phyloP scores from a whole-genome alignment of 805 yeast genomes.

The Candida endomychidarum region DNA sequence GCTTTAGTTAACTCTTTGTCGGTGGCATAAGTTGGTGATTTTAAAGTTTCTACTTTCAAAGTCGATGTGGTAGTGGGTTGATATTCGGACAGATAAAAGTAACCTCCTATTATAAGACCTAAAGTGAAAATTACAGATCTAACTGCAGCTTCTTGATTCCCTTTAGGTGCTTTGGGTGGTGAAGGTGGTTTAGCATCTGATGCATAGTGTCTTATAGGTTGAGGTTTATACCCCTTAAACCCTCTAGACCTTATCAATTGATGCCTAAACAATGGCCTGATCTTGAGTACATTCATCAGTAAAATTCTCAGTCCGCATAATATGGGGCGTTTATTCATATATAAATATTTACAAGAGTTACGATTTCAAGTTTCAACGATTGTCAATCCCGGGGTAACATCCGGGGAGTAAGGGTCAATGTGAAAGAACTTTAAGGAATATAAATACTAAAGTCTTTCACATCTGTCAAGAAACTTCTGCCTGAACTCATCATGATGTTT shows the following conservation, averaged over 20 bases:
- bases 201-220: not conserved
- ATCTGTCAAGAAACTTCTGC: not conserved
- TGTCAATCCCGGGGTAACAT: too few relatives aligned
- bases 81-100: slow-evolving; percentile 7
- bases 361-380: too few relatives aligned
- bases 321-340: too few relatives aligned
- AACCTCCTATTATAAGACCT: slow-evolving; percentile 9
- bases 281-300: too few relatives aligned
- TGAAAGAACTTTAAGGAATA: too few relatives aligned
- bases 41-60: slow-evolving; percentile 16
- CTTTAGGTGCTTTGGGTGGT: not conserved
- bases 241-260: too few relatives aligned
- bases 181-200: not conserved
- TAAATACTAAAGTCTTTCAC: not conserved
- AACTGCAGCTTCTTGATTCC: slow-evolving; percentile 1
- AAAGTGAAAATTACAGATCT: slow-evolving; percentile 9
- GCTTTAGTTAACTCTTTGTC: slow-evolving; percentile 21
- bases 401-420: too few relatives aligned
- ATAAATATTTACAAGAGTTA: too few relatives aligned
- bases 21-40: slow-evolving; percentile 25
- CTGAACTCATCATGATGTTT: not conserved
- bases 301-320: too few relatives aligned
- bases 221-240: too few relatives aligned
- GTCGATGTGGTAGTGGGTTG: slow-evolving; percentile 14
- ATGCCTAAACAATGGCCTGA: too few relatives aligned